A percentile compares a stretch with the other conserved stretches of the same genome.
These are phyloP conservation scores for Arabidopsis suecica DNA, from an alignment of 345 rosid genomes.

Conservation along the genomic window DNA sequence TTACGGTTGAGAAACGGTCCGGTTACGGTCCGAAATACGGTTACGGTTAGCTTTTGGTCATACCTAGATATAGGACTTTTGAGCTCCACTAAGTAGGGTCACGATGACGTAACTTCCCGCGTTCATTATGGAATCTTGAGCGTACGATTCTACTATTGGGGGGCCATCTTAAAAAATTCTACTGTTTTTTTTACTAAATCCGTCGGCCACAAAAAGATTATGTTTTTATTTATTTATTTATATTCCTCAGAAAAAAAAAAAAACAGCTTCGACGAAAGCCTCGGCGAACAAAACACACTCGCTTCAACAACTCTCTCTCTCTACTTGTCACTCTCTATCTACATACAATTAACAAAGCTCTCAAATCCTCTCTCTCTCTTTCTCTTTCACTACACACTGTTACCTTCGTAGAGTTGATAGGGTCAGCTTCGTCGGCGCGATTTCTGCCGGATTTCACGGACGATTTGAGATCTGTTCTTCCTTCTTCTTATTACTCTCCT, in stretches of 20 bases:
- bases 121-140: constrained; percentile 30
- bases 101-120: constrained; percentile 37
- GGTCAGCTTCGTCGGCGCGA: constrained; percentile 46
- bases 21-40: no score
- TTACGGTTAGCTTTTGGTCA: no score
- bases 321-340: constrained; percentile 18
- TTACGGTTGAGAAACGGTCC: no score
- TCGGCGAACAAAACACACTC: constrained; percentile 33
- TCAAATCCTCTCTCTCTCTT: constrained; percentile 18
- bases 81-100: constrained; percentile 36
- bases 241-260: background rate
- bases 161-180: background rate
- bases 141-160: constrained; percentile 27
- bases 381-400: constrained; percentile 6
- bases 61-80: no score
- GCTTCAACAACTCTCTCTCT: constrained; percentile 19
- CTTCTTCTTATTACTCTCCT: no score
- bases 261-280: constrained; percentile 32
- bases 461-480: no score
- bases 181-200: constrained; percentile 29
- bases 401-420: constrained; percentile 34
- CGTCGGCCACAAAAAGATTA: constrained; percentile 41
- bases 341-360: constrained; percentile 26
- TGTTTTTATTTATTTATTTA: background rate
- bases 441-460: constrained; percentile 27